Percentiles rank a stretch among this genome's conserved stretches.
phyloP scores from a whole-genome alignment of 1,139 yeast genomes.

The Diutina rugosa region DNA sequence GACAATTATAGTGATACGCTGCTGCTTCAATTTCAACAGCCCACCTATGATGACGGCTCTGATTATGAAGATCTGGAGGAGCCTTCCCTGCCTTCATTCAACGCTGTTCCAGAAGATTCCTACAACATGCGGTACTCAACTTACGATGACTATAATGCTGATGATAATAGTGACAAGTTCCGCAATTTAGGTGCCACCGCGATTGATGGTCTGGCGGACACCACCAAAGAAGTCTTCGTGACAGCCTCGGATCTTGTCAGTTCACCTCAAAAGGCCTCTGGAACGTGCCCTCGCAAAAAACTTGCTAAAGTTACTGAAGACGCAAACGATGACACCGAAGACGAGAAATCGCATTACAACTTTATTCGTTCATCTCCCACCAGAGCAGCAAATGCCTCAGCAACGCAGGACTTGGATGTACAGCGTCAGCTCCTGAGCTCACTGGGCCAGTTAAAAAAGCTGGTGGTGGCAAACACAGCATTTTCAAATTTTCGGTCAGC shows the following conservation, averaged over 20 bases:
- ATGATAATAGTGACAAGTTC: background rate
- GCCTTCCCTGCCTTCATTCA: background rate
- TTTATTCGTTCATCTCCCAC: background rate
- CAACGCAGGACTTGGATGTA: background rate
- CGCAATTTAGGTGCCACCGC: background rate
- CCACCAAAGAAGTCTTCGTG: background rate
- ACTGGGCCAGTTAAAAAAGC: background rate
- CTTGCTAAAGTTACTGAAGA: background rate
- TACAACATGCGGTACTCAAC: background rate
- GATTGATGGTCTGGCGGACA: background rate
- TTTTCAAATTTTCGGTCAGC: background rate
- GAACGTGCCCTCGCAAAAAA: background rate
- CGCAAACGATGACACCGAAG: background rate
- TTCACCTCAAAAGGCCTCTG: background rate
- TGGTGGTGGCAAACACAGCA: background rate
- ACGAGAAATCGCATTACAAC: background rate
- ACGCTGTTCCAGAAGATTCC: background rate
- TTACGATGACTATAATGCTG: background rate
- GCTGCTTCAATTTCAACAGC: background rate
- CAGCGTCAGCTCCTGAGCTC: background rate
- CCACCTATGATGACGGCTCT: background rate
- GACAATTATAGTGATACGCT: background rate
- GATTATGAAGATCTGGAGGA: background rate
- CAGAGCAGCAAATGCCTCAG: background rate
- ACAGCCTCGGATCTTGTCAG: background rate